Evolutionary conservation across 352 stramenopile genomes (phyloP).

Genomic region (Phytophthora pluvialis): DNA sequence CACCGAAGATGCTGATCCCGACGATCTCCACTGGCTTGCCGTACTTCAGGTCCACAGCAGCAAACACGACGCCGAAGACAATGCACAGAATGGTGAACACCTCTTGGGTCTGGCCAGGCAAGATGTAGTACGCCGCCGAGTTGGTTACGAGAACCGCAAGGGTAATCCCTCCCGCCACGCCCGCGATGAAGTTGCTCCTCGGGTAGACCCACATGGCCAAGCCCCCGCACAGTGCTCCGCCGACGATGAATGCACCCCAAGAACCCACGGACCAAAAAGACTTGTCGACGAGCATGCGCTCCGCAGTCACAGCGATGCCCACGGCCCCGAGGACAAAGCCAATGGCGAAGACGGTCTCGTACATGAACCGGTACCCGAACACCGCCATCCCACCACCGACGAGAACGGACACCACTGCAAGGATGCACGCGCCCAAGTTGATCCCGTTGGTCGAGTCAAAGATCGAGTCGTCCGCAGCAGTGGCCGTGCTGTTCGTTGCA

Average conservation of each 20-base stretch:
- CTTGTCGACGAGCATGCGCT: slow-evolving; percentile 40
- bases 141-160: slow-evolving; percentile 42
- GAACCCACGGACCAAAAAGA: slow-evolving; percentile 33
- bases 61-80: slow-evolving; percentile 37
- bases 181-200: slow-evolving; percentile 42
- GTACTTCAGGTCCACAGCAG: slow-evolving; percentile 35
- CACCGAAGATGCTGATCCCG: slow-evolving; percentile 40
- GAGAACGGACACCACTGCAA: slow-evolving; percentile 40
- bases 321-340: slow-evolving; percentile 40
- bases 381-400: slow-evolving; percentile 34
- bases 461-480: slow-evolving; percentile 30
- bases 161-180: slow-evolving; percentile 36
- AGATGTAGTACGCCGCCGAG: slow-evolving; percentile 39
- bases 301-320: slow-evolving; percentile 31
- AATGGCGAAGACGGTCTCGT: slow-evolving; percentile 38
- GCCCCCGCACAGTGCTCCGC: slow-evolving; percentile 36
- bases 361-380: slow-evolving; percentile 45
- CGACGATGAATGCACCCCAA: slow-evolving; percentile 45
- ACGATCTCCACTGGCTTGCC: slow-evolving; percentile 44
- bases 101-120: slow-evolving; percentile 37
- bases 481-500: slow-evolving; percentile 13
- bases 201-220: slow-evolving; percentile 42
- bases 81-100: slow-evolving; percentile 40
- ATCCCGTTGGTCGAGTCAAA: slow-evolving; percentile 37
- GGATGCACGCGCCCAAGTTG: slow-evolving; percentile 31